These are phyloP conservation scores for Gentiana macrophylla DNA, from an alignment of 257 asterid genomes.

Conservation along the genomic window DNA sequence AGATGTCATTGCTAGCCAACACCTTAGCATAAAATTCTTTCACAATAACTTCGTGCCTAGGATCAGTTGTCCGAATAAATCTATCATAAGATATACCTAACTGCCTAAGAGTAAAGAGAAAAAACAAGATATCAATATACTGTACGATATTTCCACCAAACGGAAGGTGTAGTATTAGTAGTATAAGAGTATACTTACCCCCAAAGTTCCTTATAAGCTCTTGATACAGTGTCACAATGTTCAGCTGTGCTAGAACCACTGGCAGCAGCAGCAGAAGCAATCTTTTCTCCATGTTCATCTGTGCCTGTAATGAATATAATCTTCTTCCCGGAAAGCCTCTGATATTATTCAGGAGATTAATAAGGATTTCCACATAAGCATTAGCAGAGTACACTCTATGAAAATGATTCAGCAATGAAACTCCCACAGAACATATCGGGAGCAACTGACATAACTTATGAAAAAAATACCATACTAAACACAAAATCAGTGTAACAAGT, in stretches of 20 bases:
- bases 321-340: conserved; percentile 83
- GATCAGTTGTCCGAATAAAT: conserved; percentile 85
- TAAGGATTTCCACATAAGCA: not conserved
- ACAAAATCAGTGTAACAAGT: too few species aligned
- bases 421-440: too few species aligned
- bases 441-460: too few species aligned
- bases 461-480: too few species aligned
- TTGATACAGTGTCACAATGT: conserved; percentile 77
- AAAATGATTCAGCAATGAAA: too few species aligned
- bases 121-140: conserved; percentile 1
- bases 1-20: conserved; percentile 77
- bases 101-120: conserved; percentile 34
- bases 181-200: conserved; percentile 37
- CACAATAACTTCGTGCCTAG: conserved; percentile 68
- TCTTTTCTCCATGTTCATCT: conserved; percentile 97
- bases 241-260: conserved; percentile 59
- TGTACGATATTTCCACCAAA: conserved; percentile 6
- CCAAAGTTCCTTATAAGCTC: conserved; percentile 73
- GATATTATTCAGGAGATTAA: conserved; percentile 9
- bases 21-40: conserved; percentile 82
- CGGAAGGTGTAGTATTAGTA: not conserved
- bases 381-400: too few species aligned
- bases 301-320: conserved; percentile 90
- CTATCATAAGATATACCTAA: conserved; percentile 76
- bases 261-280: conserved; percentile 78